Evolutionary conservation across 1,284 basidiomycete genomes (phyloP).

Genomic region (Mycosarcoma mackinlayi): DNA sequence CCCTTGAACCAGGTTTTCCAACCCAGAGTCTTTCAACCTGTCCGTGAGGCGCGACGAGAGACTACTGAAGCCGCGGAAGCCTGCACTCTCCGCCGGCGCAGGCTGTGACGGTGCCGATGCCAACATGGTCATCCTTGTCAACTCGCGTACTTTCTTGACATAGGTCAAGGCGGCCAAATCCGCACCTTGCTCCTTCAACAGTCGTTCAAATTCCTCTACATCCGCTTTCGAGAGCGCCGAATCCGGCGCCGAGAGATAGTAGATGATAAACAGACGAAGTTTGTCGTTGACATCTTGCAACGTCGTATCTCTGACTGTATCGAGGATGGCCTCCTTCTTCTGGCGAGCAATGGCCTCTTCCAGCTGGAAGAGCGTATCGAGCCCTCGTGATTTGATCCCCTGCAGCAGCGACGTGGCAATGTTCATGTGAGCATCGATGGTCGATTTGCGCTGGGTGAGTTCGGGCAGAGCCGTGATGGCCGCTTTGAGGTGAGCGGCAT

Average conservation of each 20-base stretch:
- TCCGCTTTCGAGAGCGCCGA: constrained; percentile 85
- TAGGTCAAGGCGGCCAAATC: constrained; percentile 92
- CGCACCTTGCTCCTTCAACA: constrained; percentile 70
- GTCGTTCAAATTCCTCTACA: constrained; percentile 79
- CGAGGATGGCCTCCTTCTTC: constrained; percentile 78
- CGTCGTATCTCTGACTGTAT: constrained; percentile 74
- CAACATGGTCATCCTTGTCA: constrained; percentile 93
- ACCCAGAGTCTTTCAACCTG: constrained; percentile 88
- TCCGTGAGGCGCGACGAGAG: constrained; percentile 77
- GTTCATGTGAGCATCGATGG: constrained; percentile 98
- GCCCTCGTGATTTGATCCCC: constrained; percentile 91
- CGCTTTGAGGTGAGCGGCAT: constrained; percentile 93
- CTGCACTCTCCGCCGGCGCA: constrained; percentile 31
- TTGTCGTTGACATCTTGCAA: constrained; percentile 75
- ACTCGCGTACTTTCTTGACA: constrained; percentile 89
- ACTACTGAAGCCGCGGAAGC: constrained; percentile 91
- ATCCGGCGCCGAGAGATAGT: constrained; percentile 87
- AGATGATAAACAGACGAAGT: constrained; percentile 90
- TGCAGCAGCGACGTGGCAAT: constrained; percentile 95
- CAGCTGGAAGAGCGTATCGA: constrained; percentile 95
- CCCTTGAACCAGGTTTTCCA: constrained; percentile 93
- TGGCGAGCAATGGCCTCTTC: constrained; percentile 82
- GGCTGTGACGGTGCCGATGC: constrained; percentile 78
- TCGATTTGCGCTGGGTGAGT: constrained; percentile 93
- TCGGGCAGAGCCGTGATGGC: constrained; percentile 99